Percentiles rank a stretch among this genome's conserved stretches.
phyloP scores from a whole-genome alignment of 805 yeast species.

The Tetrapisispora fleetii region DNA sequence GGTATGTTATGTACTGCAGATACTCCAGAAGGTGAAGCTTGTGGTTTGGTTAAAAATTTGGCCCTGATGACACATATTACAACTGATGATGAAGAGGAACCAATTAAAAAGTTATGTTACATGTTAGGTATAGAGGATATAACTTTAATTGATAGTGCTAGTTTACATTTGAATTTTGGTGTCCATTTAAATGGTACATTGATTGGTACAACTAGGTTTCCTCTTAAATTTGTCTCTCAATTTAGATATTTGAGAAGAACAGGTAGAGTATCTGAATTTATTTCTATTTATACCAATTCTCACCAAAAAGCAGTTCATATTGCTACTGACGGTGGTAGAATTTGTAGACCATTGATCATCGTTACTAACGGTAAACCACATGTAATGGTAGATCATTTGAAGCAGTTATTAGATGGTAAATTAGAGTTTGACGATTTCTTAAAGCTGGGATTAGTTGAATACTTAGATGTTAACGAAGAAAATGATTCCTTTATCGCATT shows the following conservation, averaged over 20 bases:
- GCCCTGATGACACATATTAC: constrained; percentile 98
- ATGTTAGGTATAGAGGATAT: constrained; percentile 86
- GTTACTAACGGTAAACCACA: constrained; percentile 62
- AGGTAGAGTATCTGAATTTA: constrained; percentile 80
- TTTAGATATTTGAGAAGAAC: constrained; percentile 76
- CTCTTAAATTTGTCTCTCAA: constrained; percentile 65
- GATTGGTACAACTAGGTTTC: constrained; percentile 80
- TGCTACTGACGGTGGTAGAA: constrained; percentile 98
- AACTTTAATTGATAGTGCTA: constrained; percentile 68
- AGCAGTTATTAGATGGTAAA: constrained; percentile 50
- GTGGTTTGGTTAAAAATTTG: constrained; percentile 94
- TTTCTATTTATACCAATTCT: constrained; percentile 79
- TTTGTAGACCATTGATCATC: constrained; percentile 92
- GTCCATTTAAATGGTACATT: constrained; percentile 90
- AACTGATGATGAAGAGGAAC: constrained; percentile 93
- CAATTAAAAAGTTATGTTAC: constrained; percentile 67
- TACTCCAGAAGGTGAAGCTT: constrained; percentile 99
- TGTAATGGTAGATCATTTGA: constrained; percentile 65
- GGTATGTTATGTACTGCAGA: constrained; percentile 98
- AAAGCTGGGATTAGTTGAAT: constrained; percentile 79
- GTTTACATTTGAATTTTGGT: constrained; percentile 73
- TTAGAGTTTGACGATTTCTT: constrained; percentile 90
- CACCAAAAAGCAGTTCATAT: constrained; percentile 93
- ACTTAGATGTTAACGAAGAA: constrained; percentile 94
- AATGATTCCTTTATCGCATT: constrained; percentile 89